Percentiles rank a stretch among this genome's conserved stretches.
These are phyloP conservation scores for Sarcodon sp. DNA, from an alignment of 768 basidiomycete species.

Conservation along the genomic window DNA sequence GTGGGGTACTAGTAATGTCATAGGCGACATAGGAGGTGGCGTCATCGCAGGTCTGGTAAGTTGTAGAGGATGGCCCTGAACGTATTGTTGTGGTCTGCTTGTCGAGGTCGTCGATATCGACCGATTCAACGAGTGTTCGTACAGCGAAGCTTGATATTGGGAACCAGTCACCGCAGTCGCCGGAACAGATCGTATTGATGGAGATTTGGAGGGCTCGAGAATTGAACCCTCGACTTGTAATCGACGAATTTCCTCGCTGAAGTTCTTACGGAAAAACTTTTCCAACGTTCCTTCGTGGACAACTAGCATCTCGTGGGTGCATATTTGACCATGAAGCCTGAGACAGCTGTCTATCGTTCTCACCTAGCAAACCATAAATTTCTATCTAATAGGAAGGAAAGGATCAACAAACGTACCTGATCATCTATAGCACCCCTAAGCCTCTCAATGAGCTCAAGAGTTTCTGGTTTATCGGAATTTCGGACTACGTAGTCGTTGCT, in stretches of 20 bases:
- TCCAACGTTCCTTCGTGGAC: constrained; percentile 81
- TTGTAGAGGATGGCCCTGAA: not conserved
- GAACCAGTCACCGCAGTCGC: constrained; percentile 11
- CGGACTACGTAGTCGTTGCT: constrained; percentile 49
- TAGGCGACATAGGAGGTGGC: constrained; percentile 6
- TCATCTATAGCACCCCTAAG: constrained; percentile 68
- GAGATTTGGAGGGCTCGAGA: constrained; percentile 5
- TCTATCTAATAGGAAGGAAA: not conserved
- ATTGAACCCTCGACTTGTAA: constrained; percentile 30
- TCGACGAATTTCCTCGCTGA: constrained; percentile 68
- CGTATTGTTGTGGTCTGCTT: constrained; percentile 2
- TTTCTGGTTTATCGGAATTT: constrained; percentile 43
- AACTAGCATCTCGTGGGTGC: constrained; percentile 77
- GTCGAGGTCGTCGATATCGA: not conserved
- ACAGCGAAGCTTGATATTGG: constrained; percentile 33
- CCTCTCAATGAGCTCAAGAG: constrained; percentile 53
- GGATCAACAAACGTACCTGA: constrained; percentile 40
- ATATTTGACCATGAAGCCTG: constrained; percentile 69
- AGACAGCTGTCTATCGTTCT: constrained; percentile 77
- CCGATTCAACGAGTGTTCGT: constrained; percentile 19
- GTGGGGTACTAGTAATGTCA: constrained; percentile 7
- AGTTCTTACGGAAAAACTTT: constrained; percentile 76
- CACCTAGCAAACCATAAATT: constrained; percentile 28
- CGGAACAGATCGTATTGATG: constrained; percentile 1
- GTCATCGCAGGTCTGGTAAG: constrained; percentile 6